These are phyloP conservation scores for Skeletonema grethae DNA, from an alignment of 108 stramenopile genomes.

Conservation along the genomic window DNA sequence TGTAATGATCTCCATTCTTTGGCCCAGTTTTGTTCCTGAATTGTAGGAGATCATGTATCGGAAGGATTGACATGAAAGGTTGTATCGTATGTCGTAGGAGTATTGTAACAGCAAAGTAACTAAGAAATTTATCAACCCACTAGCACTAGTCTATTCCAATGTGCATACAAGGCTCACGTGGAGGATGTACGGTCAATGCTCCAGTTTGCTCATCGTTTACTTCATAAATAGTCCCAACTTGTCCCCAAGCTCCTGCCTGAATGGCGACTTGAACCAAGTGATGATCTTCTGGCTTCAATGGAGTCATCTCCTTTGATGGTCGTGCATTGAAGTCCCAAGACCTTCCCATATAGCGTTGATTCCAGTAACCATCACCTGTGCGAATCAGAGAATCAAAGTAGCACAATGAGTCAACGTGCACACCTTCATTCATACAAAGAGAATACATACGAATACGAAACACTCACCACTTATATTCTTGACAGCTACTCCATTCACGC, in stretches of 20 bases:
- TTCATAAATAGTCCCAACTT: slow-evolving; percentile 51
- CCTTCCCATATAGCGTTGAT: slow-evolving; percentile 51
- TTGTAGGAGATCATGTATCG: no score
- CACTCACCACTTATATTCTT: slow-evolving; percentile 28
- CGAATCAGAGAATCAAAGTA: background rate
- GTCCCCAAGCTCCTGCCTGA: slow-evolving; percentile 52
- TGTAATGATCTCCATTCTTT: background rate
- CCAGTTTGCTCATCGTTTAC: slow-evolving; percentile 40
- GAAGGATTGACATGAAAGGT: background rate
- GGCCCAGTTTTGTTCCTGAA: no score
- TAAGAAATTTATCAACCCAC: background rate
- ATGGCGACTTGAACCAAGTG: slow-evolving; percentile 58
- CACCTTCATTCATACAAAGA: background rate
- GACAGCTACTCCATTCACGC: slow-evolving; percentile 54
- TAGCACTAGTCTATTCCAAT: slow-evolving; percentile 1
- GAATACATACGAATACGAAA: background rate
- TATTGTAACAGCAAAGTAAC: background rate
- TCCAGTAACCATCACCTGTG: slow-evolving; percentile 57
- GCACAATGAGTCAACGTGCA: background rate
- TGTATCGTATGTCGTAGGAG: background rate
- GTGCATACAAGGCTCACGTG: slow-evolving; percentile 34
- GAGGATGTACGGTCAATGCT: slow-evolving; percentile 34
- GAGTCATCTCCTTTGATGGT: slow-evolving; percentile 51
- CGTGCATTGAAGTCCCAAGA: slow-evolving; percentile 49
- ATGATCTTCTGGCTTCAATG: slow-evolving; percentile 55